These are phyloP conservation scores for Jatropha podagrica DNA, from an alignment of 441 rosid genomes.

Conservation along the genomic window DNA sequence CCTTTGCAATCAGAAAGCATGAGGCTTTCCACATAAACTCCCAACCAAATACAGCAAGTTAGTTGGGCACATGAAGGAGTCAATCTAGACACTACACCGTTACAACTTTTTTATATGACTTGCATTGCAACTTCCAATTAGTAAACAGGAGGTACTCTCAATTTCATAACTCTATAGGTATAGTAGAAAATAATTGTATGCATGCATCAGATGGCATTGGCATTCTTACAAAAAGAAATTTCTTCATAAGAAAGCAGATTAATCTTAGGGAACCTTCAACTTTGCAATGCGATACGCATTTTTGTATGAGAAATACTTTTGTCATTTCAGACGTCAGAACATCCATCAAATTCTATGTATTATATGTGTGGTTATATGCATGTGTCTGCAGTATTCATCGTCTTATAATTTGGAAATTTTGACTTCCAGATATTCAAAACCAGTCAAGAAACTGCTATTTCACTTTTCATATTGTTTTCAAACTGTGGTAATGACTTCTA, in stretches of 20 bases:
- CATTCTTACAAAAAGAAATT: neutral
- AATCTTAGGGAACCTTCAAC: neutral
- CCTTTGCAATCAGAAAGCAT: neutral
- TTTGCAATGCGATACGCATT: neutral
- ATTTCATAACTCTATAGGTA: neutral
- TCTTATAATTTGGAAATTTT: neutral
- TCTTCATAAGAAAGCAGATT: neutral
- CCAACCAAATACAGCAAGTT: conserved; percentile 1
- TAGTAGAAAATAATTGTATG: neutral
- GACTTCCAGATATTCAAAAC: neutral
- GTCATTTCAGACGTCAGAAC: neutral
- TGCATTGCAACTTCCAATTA: neutral
- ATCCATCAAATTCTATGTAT: neutral
- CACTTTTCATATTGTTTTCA: neutral
- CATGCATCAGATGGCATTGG: neutral
- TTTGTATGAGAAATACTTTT: neutral
- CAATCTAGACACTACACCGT: neutral
- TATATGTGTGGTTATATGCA: neutral
- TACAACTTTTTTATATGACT: neutral
- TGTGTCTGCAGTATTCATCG: neutral
- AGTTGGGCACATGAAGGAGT: neutral
- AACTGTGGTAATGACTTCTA: neutral
- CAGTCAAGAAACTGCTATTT: neutral
- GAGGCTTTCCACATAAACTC: neutral
- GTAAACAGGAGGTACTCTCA: neutral